These are phyloP conservation scores for Ophiostoma angusticollis DNA, from an alignment of 2,329 filamentous ascomycete species.

Conservation along the genomic window DNA sequence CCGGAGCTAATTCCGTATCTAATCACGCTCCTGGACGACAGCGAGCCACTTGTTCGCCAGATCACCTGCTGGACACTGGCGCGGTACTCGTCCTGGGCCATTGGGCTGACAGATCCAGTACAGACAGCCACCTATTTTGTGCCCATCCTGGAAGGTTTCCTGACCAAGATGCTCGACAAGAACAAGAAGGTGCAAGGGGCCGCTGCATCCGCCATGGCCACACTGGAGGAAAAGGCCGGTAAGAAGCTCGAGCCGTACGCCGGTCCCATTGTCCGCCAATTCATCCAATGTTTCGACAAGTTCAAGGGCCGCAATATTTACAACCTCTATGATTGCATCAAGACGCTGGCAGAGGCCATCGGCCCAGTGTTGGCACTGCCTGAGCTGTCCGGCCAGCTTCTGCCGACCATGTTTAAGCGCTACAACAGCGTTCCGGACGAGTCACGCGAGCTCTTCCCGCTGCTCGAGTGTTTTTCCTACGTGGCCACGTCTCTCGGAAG, in stretches of 20 bases:
- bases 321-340: slow-evolving; percentile 95
- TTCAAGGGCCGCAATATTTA: slow-evolving; percentile 99
- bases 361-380: slow-evolving; percentile 68
- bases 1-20: slow-evolving; percentile 85
- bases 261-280: slow-evolving; percentile 80
- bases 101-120: slow-evolving; percentile 52
- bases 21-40: slow-evolving; percentile 69
- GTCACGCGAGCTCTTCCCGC: slow-evolving; percentile 83
- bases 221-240: slow-evolving; percentile 86
- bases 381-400: slow-evolving; percentile 70
- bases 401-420: slow-evolving; percentile 81
- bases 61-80: slow-evolving; percentile 98
- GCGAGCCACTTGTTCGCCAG: slow-evolving; percentile 81
- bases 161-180: slow-evolving; percentile 86
- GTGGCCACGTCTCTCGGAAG: slow-evolving; percentile 76
- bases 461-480: slow-evolving; percentile 94
- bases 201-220: slow-evolving; percentile 88
- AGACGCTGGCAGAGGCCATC: slow-evolving; percentile 88
- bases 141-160: slow-evolving; percentile 92
- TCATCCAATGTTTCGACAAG: slow-evolving; percentile 78
- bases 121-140: slow-evolving; percentile 73
- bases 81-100: slow-evolving; percentile 86
- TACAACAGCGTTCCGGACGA: slow-evolving; percentile 82
- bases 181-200: slow-evolving; percentile 99
- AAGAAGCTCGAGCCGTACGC: slow-evolving; percentile 73